phyloP scores from a whole-genome alignment of 306 rosid genomes.

The Prunus mira region DNA sequence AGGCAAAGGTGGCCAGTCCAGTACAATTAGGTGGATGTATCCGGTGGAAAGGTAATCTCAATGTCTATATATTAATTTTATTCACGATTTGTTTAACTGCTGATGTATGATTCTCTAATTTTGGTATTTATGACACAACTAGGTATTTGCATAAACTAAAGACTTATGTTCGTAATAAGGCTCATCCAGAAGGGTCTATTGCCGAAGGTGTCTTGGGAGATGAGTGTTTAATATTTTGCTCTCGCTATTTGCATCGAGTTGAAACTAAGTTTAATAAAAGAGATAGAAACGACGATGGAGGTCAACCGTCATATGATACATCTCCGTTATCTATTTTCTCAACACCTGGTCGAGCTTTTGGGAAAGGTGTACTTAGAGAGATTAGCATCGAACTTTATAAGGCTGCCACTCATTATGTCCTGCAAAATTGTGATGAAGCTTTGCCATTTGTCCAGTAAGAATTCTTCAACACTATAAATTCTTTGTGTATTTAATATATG shows the following conservation, averaged over 20 bases:
- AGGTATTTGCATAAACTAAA: conserved; percentile 3
- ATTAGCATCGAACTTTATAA: too few species aligned
- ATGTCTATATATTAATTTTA: not conserved
- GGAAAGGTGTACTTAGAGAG: too few species aligned
- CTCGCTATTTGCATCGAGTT: too few species aligned
- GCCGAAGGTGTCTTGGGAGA: too few species aligned
- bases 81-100: not conserved
- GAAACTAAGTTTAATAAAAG: not conserved
- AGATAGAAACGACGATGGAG: not conserved
- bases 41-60: not conserved
- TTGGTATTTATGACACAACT: not conserved
- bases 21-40: not conserved
- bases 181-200: too few species aligned
- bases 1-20: not conserved
- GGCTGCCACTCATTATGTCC: too few species aligned
- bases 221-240: too few species aligned
- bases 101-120: not conserved
- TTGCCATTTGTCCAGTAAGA: too few species aligned
- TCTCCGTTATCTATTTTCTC: not conserved
- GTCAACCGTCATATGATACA: not conserved
- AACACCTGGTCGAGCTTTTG: not conserved
- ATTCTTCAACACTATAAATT: too few species aligned
- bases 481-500: too few species aligned
- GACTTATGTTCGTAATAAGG: not conserved
- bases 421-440: too few species aligned